phyloP scores from a whole-genome alignment of 805 yeast species.

The Hanseniaspora valbyensis region DNA sequence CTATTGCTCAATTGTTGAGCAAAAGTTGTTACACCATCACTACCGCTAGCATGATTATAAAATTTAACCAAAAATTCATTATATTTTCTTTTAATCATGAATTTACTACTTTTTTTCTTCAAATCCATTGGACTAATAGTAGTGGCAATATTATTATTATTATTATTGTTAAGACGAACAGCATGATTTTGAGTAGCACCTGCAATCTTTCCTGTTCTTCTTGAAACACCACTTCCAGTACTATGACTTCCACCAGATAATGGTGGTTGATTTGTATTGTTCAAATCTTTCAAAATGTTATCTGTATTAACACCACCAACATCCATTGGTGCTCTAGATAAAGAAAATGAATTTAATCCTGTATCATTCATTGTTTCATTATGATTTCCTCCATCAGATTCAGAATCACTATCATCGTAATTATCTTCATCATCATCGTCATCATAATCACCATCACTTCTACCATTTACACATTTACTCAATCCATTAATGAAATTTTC shows the following conservation, averaged over 20 bases:
- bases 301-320: background rate
- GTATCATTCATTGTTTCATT: conserved; percentile 19
- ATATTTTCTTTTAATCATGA: background rate
- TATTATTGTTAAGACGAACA: background rate
- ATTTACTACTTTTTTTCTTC: conserved; percentile 1
- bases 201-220: conserved; percentile 8
- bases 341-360: background rate
- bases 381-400: conserved; percentile 16
- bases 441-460: background rate
- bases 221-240: background rate
- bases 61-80: background rate
- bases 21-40: background rate
- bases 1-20: background rate
- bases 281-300: background rate
- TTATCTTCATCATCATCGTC: background rate
- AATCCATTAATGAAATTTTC: conserved; percentile 8
- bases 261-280: background rate
- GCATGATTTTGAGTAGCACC: background rate
- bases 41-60: background rate
- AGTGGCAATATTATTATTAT: too few relatives aligned
- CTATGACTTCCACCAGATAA: background rate
- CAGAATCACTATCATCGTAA: background rate
- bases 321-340: conserved; percentile 2
- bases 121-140: background rate
- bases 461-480: background rate